Evolutionary conservation across 1,139 yeast genomes (phyloP), one percentile per base, ranked within the genome.

Genomic region (Saccharomycopsis hybrid): DNA sequence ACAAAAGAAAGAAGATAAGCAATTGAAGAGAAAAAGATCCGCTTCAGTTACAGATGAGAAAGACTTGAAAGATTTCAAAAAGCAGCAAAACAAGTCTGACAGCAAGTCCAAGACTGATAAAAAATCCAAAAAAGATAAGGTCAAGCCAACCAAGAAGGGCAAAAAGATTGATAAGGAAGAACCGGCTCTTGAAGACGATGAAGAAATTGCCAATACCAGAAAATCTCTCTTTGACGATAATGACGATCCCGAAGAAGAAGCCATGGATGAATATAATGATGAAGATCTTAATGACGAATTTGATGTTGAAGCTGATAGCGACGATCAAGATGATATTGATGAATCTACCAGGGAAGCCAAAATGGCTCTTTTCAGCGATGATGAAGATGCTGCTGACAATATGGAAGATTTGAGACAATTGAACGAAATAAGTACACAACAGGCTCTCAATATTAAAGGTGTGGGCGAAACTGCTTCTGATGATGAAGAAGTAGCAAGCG

Each of bases 371-470:
- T 80, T 74, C 42, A 92, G 82, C 58, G 89, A 81, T 44, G 86
- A 78, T 55, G 68, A 65, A 41, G 85, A 78, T 56, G 68, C 64
- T 38, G 92, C 80, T 57, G 89, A 80, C 40, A 85, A 78, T 41
- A 96, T 86, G 62, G 94, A 85, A 55, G 77, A 76, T 51, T 76
- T 92, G 62, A 89, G 87, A 62, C 90, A 88, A 44, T 81, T 90
- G 56, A 92, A 92, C 65, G 95, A 84, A 59, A 82, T 81, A 59
- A 88, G 82, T 64, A 85, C 81, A 38, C 83, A 76, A 52, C 65
- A 71, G 54, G 95, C 85, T 59, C 38, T 44, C 33, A 32, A 43
- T 5, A 25, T 75, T 46, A 83, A 73, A 46, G 81, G 75, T 37
- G 77, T 70, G 28, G 71, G 63, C 13, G 71, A 67, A 7, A 71